phyloP scores from a whole-genome alignment of 192 early-diverging fungal genomes.

The Backusella westeae region DNA sequence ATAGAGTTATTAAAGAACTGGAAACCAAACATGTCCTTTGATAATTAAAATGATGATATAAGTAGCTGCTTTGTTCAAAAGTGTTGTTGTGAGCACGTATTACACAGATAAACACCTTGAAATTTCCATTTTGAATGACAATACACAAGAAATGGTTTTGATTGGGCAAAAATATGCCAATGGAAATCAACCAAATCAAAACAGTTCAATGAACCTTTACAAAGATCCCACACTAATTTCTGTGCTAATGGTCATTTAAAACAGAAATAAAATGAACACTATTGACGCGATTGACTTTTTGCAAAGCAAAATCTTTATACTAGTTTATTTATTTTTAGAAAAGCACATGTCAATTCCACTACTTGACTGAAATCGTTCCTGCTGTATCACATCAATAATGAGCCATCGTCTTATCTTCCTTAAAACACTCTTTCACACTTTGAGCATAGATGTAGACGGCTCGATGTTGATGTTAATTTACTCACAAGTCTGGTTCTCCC shows the following conservation, averaged over 20 bases:
- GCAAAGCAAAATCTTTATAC: too few species aligned
- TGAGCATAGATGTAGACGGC: neutral
- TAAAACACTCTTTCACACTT: neutral
- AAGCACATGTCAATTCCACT: neutral
- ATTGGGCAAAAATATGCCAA: neutral
- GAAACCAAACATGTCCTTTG: too few species aligned
- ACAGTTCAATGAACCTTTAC: neutral
- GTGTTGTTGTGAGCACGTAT: too few species aligned
- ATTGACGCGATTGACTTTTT: too few species aligned
- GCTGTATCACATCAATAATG: neutral
- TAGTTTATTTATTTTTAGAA: neutral
- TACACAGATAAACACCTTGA: too few species aligned
- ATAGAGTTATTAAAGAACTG: too few species aligned
- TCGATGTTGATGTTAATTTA: too few species aligned
- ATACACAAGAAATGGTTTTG: neutral
- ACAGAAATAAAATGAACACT: too few species aligned
- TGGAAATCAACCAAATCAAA: neutral
- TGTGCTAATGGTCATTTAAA: too few species aligned
- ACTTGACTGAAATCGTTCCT: neutral
- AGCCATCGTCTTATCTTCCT: neutral
- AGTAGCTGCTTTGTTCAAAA: too few species aligned
- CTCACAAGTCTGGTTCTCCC: neutral
- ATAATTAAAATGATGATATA: too few species aligned
- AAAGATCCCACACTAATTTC: neutral
- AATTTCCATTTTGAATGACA: too few species aligned